Evolutionary conservation across 1,284 basidiomycete species (phyloP), one percentile per base, ranked within the genome.

Genomic region (Irpex lacteus): DNA sequence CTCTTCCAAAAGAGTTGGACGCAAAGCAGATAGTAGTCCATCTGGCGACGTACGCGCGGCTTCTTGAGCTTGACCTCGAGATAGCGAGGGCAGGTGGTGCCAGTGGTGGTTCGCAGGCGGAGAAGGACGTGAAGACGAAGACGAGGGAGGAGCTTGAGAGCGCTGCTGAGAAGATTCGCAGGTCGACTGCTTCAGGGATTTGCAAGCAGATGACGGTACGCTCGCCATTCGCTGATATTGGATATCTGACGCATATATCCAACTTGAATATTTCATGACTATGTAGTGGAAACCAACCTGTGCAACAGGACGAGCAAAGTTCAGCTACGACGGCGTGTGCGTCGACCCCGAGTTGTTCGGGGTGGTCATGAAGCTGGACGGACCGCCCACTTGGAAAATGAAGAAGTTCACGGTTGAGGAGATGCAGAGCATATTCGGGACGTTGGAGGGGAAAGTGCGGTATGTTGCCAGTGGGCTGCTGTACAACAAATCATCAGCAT

Each of bases 251-350:
- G 32, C 32, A 32, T 32, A 32, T 32, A 32, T 4, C 32, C 32
- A 4, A 32, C 32, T 32, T 32, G 0, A 9, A 44, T 44, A n/a
- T 44, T 44, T 9, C 40, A 11, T 44, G 11, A 13, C 40, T 44
- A n/a, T 32, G 40, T 44, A 44, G 40, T 44, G 40, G 40, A 44
- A 44, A n/a, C 40, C 40, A 2, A 11, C 40, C 1, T 86, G 83
- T 72, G 85, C 84, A 69, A 77, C 72, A 0, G 80, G 81, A 21
- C 67, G 73, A 11, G 78, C 85, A 8, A 84, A 80, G 64, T 87
- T 79, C 79, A 68, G 71, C 8, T 87, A 85, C 69, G 84, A 86
- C 64, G 85, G 84, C n/a, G 77, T 87, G 8, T 87, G 83, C 69
- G 68, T 76, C 7, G 82, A 86, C 69, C 77, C 82, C 0, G 75